These are phyloP conservation scores for Botrytis squamosa DNA, from an alignment of 2,329 filamentous ascomycete genomes.

Conservation along the genomic window DNA sequence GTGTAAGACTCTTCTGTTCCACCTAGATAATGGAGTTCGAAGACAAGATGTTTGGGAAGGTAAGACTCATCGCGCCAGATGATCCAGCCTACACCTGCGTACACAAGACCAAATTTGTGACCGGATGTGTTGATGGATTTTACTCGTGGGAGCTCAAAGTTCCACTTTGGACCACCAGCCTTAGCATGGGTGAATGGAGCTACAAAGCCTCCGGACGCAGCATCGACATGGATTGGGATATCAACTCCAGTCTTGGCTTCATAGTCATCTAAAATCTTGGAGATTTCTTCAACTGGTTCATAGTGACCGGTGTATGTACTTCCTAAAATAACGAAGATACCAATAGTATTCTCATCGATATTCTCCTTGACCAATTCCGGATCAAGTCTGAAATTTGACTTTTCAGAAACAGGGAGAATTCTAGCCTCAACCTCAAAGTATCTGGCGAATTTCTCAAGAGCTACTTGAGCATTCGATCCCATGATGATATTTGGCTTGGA, in stretches of 20 bases:
- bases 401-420: constrained; percentile 60
- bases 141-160: constrained; percentile 60
- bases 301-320: constrained; percentile 74
- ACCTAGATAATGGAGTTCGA: constrained; percentile 67
- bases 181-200: constrained; percentile 59
- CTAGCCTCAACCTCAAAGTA: constrained; percentile 73
- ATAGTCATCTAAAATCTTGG: constrained; percentile 61
- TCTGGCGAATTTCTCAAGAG: constrained; percentile 68
- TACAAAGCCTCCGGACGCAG: constrained; percentile 60
- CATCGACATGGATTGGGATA: constrained; percentile 68
- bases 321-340: constrained; percentile 70
- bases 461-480: constrained; percentile 72
- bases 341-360: constrained; percentile 74
- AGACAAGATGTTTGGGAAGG: constrained; percentile 66
- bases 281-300: constrained; percentile 68
- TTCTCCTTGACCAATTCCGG: constrained; percentile 63
- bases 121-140: constrained; percentile 66
- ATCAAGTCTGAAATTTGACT: constrained; percentile 61
- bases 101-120: constrained; percentile 63
- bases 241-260: constrained; percentile 60
- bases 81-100: constrained; percentile 69
- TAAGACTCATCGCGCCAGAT: constrained; percentile 65
- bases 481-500: constrained; percentile 70
- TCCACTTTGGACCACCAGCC: constrained; percentile 58
- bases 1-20: constrained; percentile 71